Evolutionary conservation across 495 filamentous ascomycete genomes (phyloP).

Genomic region (Aspergillus asperescens): DNA sequence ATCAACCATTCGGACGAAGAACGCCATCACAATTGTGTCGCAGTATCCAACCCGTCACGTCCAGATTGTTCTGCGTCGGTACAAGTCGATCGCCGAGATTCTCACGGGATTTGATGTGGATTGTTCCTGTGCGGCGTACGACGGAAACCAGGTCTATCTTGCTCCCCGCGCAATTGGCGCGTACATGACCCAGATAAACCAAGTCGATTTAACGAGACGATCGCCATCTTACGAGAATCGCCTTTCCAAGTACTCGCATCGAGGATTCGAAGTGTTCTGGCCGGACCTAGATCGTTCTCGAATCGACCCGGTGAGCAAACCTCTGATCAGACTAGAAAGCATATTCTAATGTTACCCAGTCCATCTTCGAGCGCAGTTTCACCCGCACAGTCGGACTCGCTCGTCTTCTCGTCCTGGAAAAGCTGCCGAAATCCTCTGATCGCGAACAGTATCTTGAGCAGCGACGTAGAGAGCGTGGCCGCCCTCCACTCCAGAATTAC

Average conservation of each 20-base stretch:
- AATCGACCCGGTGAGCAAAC: constrained; percentile 55
- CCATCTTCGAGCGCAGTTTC: constrained; percentile 78
- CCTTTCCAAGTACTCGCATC: constrained; percentile 79
- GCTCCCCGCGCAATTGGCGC: constrained; percentile 66
- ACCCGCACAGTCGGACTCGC: constrained; percentile 69
- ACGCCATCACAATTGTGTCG: constrained; percentile 75
- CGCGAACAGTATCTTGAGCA: constrained; percentile 62
- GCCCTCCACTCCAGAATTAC: constrained; percentile 39
- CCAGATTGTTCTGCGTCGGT: constrained; percentile 76
- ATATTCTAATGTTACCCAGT: constrained; percentile 27
- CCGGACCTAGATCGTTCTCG: constrained; percentile 61
- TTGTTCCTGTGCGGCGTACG: constrained; percentile 72
- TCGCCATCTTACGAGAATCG: constrained; percentile 84
- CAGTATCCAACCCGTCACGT: constrained; percentile 80
- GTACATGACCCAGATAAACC: constrained; percentile 74
- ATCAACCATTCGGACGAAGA: constrained; percentile 72
- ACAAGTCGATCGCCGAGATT: constrained; percentile 74
- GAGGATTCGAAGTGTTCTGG: constrained; percentile 80
- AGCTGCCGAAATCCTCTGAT: constrained; percentile 58
- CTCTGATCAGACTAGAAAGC: background rate
- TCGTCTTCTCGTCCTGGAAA: constrained; percentile 71
- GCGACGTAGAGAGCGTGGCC: constrained; percentile 62
- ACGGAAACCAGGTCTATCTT: constrained; percentile 68
- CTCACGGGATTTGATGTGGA: constrained; percentile 83
- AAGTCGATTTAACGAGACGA: constrained; percentile 69